Conservation (phyloP, 176 grass and related monocot species). For the Triticum turgidum region DNA sequence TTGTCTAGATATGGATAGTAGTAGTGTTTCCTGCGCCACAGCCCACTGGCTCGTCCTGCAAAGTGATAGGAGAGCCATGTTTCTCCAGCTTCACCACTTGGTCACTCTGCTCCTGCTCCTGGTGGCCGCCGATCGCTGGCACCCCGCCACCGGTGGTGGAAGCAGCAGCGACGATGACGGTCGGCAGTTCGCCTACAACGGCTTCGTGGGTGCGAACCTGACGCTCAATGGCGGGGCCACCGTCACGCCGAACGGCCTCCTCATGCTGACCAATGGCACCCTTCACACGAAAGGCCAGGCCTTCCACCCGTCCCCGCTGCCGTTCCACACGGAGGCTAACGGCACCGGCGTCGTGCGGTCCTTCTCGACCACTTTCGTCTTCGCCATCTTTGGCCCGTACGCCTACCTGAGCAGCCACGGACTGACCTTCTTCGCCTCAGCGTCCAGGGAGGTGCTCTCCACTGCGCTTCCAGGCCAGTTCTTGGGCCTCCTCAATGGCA, state of each 20-base stretch:
- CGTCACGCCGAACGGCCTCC: constrained; percentile 33
- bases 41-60: neutral
- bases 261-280: constrained; percentile 43
- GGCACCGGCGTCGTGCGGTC: constrained; percentile 21
- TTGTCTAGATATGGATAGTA: too few species aligned
- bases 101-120: constrained; percentile 10
- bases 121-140: neutral
- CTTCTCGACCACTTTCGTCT: constrained; percentile 61
- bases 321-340: constrained; percentile 19
- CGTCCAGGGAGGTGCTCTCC: neutral
- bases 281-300: constrained; percentile 39
- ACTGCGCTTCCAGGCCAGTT: constrained; percentile 39
- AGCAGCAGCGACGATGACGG: neutral
- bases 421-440: constrained; percentile 38
- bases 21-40: neutral
- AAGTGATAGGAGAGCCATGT: neutral
- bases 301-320: constrained; percentile 35
- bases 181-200: constrained; percentile 36
- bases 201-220: constrained; percentile 38
- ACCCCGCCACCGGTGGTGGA: neutral
- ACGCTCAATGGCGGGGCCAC: constrained; percentile 29
- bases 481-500: constrained; percentile 44
- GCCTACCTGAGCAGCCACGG: constrained; percentile 39
- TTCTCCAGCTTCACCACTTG: neutral
- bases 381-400: constrained; percentile 42